These are phyloP conservation scores for Quercus suber DNA, from an alignment of 306 rosid genomes.

Conservation along the genomic window DNA sequence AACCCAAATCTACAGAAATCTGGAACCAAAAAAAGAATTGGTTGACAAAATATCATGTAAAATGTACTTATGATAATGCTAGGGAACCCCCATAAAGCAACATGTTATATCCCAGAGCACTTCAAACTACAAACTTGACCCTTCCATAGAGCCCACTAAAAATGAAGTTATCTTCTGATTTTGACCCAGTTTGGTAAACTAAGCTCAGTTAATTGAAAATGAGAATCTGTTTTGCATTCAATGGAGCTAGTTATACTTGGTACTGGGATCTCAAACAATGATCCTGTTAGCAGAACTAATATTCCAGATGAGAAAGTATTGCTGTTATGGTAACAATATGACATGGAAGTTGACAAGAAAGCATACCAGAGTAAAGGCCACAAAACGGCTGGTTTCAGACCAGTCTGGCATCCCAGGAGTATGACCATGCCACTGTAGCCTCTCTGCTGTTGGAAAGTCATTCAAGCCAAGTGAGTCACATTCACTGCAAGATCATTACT, in stretches of 20 bases:
- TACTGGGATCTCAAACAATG: background rate
- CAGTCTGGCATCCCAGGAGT: constrained; percentile 81
- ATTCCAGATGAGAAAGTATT: background rate
- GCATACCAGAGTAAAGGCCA: constrained; percentile 80
- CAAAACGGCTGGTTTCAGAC: constrained; percentile 85
- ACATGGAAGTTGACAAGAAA: constrained; percentile 15
- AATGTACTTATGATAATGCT: too few species aligned
- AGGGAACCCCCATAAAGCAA: background rate
- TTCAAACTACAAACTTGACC: background rate
- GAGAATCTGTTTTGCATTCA: background rate
- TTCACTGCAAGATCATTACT: constrained; percentile 58
- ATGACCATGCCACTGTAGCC: constrained; percentile 96
- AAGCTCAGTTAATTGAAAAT: background rate
- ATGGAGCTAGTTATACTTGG: background rate
- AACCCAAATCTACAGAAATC: too few species aligned
- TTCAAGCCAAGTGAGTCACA: constrained; percentile 80
- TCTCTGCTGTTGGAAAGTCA: constrained; percentile 84
- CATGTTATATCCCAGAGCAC: background rate
- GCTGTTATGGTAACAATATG: background rate
- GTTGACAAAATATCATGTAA: too few species aligned
- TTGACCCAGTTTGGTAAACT: background rate
- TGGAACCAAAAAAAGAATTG: too few species aligned
- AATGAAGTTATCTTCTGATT: background rate
- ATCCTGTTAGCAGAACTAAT: background rate
- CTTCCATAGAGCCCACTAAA: background rate